Conservation (phyloP, 495 filamentous ascomycete genomes). For the Penicillium tannophilum region DNA sequence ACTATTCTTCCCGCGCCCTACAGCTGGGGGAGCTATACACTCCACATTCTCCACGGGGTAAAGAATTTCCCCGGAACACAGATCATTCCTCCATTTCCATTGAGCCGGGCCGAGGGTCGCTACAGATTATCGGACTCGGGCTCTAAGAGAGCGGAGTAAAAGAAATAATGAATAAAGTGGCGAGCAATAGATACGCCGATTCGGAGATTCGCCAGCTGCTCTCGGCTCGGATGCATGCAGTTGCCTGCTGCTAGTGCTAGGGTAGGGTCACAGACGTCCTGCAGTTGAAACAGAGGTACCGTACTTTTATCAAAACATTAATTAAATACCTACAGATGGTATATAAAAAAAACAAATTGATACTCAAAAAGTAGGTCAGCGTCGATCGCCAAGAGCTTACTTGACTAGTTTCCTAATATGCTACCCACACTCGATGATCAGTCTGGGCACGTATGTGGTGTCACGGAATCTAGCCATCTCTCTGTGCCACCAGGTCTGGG, state of each 20-base stretch:
- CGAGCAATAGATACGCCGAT: not conserved
- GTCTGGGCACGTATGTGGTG: constrained; percentile 5
- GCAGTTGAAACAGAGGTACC: too few species aligned
- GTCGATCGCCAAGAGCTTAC: not conserved
- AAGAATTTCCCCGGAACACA: constrained; percentile 15
- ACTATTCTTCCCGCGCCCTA: constrained; percentile 9
- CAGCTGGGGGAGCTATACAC: not conserved
- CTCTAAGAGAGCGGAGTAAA: not conserved
- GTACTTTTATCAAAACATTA: too few species aligned
- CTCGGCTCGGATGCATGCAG: not conserved
- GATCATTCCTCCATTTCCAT: not conserved
- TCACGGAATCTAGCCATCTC: not conserved
- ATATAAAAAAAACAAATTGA: too few species aligned
- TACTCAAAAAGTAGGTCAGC: not conserved
- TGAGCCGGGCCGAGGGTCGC: constrained; percentile 5
- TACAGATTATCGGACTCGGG: not conserved
- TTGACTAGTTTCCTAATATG: not conserved
- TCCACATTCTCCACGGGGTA: constrained; percentile 17
- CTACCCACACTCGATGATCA: not conserved
- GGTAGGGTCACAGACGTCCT: too few species aligned
- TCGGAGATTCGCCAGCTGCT: not conserved
- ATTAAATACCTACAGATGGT: too few species aligned
- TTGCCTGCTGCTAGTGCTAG: too few species aligned
- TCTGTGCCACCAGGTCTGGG: not conserved
- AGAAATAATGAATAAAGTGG: not conserved